Evolutionary conservation across 192 early-diverging fungal genomes (phyloP), one percentile per base, ranked within the genome.

Genomic region (Lobosporangium transversale): DNA sequence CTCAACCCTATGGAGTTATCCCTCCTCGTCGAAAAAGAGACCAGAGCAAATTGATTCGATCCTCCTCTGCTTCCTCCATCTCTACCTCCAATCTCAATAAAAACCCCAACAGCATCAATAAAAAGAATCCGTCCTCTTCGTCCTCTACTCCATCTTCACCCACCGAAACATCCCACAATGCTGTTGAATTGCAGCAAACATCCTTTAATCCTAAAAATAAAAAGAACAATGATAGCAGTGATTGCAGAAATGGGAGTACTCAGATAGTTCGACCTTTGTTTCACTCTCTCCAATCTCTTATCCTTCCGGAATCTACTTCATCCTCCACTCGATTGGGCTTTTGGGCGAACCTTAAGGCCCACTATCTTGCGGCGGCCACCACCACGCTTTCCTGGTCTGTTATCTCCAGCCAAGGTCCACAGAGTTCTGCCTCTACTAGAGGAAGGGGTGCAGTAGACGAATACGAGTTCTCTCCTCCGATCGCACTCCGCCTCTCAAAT

Each of bases 321-420:
- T 66, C 63, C 53, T 66, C 64, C 2, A 62, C 58, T 18, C 64
- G 73, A 29, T 53, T 66, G 15, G 64, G 64, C 15, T 67, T 76
- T 40, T 76, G 73, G 73, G 73, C 63, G 11, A 67, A 66, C n/a
- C 53, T 76, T 31, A 76, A 67, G 52, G 73, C 73, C 7, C 73
- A 76, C 37, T 76, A 62, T 48, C 40, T 66, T 23, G 49, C 73
- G 12, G 56, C 58, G 35, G 56, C 53, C 2, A 49, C 70, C 37
- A 75, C 63, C 27, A 56, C 27, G 23, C 43, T 71, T 47, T 50
- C 69, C 3, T 70, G 68, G 68, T 18, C 49, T 4, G 15, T 29
- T 36, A 49, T 50, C 21, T 36, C 27, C 27, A n/a, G 18, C 36
- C 36, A 33, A 30, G 51, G 35, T 23, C 21, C 7, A 3, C 24